Evolutionary conservation across 2,329 filamentous ascomycete genomes (phyloP).

Genomic region (Penicillium sp.): DNA sequence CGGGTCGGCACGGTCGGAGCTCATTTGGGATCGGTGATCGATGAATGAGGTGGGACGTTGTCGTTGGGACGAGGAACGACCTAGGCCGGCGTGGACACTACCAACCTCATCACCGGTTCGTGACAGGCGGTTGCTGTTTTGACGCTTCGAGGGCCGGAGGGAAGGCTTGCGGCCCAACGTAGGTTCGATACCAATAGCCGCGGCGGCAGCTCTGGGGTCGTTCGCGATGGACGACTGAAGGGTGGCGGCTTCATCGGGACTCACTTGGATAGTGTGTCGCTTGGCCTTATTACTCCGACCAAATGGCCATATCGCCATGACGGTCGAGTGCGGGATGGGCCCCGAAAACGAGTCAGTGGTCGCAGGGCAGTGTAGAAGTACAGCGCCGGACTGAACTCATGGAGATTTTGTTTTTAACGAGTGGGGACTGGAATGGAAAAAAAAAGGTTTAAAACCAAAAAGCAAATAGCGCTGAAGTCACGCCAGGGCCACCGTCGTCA

Average conservation of each 20-base stretch:
- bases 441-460: background rate
- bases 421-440: background rate
- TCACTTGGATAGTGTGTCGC: slow-evolving; percentile 61
- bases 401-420: slow-evolving; percentile 8
- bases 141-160: slow-evolving; percentile 36
- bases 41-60: slow-evolving; percentile 18
- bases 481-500: slow-evolving; percentile 16
- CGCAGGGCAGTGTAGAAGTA: slow-evolving; percentile 9
- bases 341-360: slow-evolving; percentile 22
- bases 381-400: slow-evolving; percentile 27
- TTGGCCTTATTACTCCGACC: slow-evolving; percentile 63
- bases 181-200: slow-evolving; percentile 18
- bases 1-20: slow-evolving; percentile 18
- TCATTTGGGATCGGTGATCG: slow-evolving; percentile 22
- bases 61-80: slow-evolving; percentile 12
- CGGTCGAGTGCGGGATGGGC: slow-evolving; percentile 16
- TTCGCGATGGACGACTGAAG: slow-evolving; percentile 34
- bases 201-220: slow-evolving; percentile 19
- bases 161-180: slow-evolving; percentile 32
- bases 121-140: slow-evolving; percentile 31
- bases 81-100: slow-evolving; percentile 8
- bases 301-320: slow-evolving; percentile 84
- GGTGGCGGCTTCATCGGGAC: slow-evolving; percentile 50
- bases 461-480: background rate
- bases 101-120: slow-evolving; percentile 25